These are phyloP conservation scores for Phytophthora pluvialis DNA, from an alignment of 352 stramenopile genomes.

Conservation along the genomic window DNA sequence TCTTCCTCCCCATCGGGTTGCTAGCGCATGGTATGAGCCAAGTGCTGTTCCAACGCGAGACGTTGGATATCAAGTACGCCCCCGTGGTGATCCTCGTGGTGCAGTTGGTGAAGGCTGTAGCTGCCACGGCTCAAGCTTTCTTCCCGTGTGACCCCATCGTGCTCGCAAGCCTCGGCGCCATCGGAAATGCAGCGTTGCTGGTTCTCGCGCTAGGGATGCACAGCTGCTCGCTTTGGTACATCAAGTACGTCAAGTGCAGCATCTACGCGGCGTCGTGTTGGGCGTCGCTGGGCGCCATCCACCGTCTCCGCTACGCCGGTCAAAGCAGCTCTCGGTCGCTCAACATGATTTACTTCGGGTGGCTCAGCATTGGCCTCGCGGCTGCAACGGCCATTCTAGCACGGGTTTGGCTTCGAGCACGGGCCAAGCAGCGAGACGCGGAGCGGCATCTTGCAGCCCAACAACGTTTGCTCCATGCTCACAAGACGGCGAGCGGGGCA, in stretches of 20 bases:
- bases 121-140: slow-evolving; percentile 49
- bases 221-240: slow-evolving; percentile 65
- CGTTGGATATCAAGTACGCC: slow-evolving; percentile 69
- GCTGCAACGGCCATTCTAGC: slow-evolving; percentile 30
- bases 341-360: slow-evolving; percentile 68
- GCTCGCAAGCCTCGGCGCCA: slow-evolving; percentile 44
- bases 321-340: slow-evolving; percentile 36
- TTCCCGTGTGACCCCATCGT: slow-evolving; percentile 50
- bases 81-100: slow-evolving; percentile 56
- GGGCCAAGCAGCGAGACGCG: slow-evolving; percentile 16
- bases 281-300: slow-evolving; percentile 58
- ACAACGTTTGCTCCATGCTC: slow-evolving; percentile 18
- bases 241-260: slow-evolving; percentile 58
- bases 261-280: slow-evolving; percentile 65
- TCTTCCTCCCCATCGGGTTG: slow-evolving; percentile 66
- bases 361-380: slow-evolving; percentile 48
- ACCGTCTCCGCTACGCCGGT: slow-evolving; percentile 36
- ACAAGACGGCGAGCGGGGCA: not conserved
- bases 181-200: slow-evolving; percentile 46
- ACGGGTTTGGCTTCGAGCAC: slow-evolving; percentile 19
- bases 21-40: slow-evolving; percentile 69
- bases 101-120: slow-evolving; percentile 60
- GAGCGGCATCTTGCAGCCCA: slow-evolving; percentile 21
- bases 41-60: slow-evolving; percentile 67
- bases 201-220: slow-evolving; percentile 45